A percentile compares a stretch with the other conserved stretches of the same genome.
These are phyloP conservation scores for Ophiostoma fasciatum DNA, from an alignment of 2,329 filamentous ascomycete genomes.

Conservation along the genomic window DNA sequence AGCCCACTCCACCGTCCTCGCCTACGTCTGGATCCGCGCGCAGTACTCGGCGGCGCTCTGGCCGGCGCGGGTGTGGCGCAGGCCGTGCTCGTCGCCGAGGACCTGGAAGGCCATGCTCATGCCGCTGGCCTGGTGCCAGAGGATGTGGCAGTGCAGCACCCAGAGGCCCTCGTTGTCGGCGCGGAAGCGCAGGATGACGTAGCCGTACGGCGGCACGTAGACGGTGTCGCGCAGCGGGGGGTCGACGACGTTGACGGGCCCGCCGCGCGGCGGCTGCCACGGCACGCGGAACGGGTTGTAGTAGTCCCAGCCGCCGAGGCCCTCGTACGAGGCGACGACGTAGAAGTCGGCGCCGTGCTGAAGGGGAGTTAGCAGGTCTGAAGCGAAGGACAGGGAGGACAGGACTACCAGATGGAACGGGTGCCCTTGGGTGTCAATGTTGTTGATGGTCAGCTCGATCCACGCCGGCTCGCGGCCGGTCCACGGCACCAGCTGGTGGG, in stretches of 20 bases:
- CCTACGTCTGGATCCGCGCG: neutral
- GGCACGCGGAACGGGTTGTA: slow-evolving; percentile 14
- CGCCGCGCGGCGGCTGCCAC: slow-evolving; percentile 10
- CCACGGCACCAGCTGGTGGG: slow-evolving; percentile 14
- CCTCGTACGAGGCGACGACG: slow-evolving; percentile 11
- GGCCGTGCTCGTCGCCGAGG: slow-evolving; percentile 9
- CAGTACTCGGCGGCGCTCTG: slow-evolving; percentile 7
- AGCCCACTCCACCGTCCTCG: too few species aligned
- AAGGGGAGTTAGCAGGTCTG: too few species aligned
- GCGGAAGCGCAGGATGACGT: slow-evolving; percentile 11
- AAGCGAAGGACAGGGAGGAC: too few species aligned
- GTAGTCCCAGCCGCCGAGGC: slow-evolving; percentile 15
- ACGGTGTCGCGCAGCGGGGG: slow-evolving; percentile 15
- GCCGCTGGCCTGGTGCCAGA: slow-evolving; percentile 14
- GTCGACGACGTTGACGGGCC: slow-evolving; percentile 9
- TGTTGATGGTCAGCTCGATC: slow-evolving; percentile 16
- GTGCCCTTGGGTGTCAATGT: slow-evolving; percentile 14
- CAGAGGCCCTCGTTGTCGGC: slow-evolving; percentile 14
- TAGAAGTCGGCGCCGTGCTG: slow-evolving; percentile 16
- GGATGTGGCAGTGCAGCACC: slow-evolving; percentile 14
- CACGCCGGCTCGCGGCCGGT: slow-evolving; percentile 11
- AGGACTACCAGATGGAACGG: slow-evolving; percentile 15
- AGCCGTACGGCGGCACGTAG: slow-evolving; percentile 12
- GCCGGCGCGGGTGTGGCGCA: slow-evolving; percentile 5
- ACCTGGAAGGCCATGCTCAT: slow-evolving; percentile 16